Base-by-base conservation (phyloP, 2,329 filamentous ascomycete species). In the Lojkania enalia region DNA sequence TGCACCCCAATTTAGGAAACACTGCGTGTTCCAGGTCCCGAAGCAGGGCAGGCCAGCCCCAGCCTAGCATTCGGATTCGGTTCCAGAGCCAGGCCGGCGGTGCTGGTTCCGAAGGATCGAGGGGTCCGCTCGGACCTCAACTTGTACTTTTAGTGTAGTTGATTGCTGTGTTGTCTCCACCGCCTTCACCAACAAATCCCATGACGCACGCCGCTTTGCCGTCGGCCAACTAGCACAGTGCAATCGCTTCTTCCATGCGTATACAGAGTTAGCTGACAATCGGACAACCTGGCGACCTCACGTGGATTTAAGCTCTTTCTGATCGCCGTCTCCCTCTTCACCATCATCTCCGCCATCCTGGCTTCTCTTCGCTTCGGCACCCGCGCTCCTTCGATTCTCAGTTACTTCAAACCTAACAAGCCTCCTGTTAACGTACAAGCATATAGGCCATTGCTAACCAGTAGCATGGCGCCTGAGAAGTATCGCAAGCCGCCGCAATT, bases 401-500 rank as follows among this genome's bases (percentile, higher is more conserved):
- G 74, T 59, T 81, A 84, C 55, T 62, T 86, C 49, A 64, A 76
- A 74, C 62, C 70, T 44, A 54, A 63, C 37, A 62, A 66, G 31
- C 40, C 67, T 48, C 61, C 56, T 56, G 49, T 62, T 19, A 49
- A 53, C 37, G 45, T 50, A 11, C 52, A 60, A 41, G 48, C 57
- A 18, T 61, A 53, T 33, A 53, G 61, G 21, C 70, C 74, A 35
- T 58, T 76, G 63, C 72, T 74, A 53, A 84, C 77, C 54, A 78
- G 72, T 67, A 79, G 70, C 64, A 88, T 88, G 85, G 82, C 81
- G 54, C 78, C 82, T 48, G 71, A 78, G 54, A 81, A 83, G 70
- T 89, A 87, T 72, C 80, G 79, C 69, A 86, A 79, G 64, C 88
- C 88, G 52, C 88, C 88, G 2, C 88, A 92, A 75, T 77, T 84